Evolutionary conservation across 441 rosid genomes (phyloP).

Genomic region (Theobroma grandiflorum): DNA sequence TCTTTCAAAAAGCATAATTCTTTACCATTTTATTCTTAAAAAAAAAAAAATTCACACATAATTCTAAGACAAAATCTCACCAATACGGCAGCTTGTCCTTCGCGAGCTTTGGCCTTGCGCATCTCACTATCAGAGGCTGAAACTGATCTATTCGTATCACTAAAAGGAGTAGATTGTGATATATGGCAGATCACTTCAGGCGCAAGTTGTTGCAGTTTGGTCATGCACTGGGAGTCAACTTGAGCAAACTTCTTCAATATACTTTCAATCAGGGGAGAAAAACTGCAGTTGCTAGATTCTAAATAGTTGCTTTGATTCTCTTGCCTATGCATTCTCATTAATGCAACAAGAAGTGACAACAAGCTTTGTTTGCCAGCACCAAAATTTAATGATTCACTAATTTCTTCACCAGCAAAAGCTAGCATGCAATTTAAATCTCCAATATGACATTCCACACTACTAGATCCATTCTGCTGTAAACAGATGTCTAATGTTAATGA

Average conservation of each 20-base stretch:
- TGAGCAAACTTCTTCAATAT: conserved; percentile 82
- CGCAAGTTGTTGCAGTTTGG: conserved; percentile 73
- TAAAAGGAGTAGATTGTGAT: conserved; percentile 38
- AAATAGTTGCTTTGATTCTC: conserved; percentile 52
- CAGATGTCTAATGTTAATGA: conserved; percentile 80
- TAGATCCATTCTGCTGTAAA: conserved; percentile 57
- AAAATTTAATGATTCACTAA: conserved; percentile 53
- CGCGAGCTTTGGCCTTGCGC: conserved; percentile 93
- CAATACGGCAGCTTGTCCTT: conserved; percentile 95
- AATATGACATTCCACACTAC: conserved; percentile 35
- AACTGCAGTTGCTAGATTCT: conserved; percentile 71
- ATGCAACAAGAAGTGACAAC: conserved; percentile 88
- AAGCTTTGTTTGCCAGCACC: conserved; percentile 69
- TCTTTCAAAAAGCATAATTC: neutral
- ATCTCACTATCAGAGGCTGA: conserved; percentile 70
- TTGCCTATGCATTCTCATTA: conserved; percentile 74
- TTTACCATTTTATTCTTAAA: neutral
- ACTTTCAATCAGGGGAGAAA: conserved; percentile 77
- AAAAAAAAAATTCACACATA: neutral
- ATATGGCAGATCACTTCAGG: conserved; percentile 75
- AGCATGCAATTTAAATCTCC: conserved; percentile 58
- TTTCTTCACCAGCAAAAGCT: conserved; percentile 73
- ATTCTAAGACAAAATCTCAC: conserved; percentile 51
- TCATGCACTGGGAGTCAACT: conserved; percentile 71
- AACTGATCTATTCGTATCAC: conserved; percentile 42